Percentiles rank a stretch among this genome's conserved stretches.
Evolutionary conservation across 352 stramenopile genomes (phyloP).

Genomic region (Discostella stelligera): DNA sequence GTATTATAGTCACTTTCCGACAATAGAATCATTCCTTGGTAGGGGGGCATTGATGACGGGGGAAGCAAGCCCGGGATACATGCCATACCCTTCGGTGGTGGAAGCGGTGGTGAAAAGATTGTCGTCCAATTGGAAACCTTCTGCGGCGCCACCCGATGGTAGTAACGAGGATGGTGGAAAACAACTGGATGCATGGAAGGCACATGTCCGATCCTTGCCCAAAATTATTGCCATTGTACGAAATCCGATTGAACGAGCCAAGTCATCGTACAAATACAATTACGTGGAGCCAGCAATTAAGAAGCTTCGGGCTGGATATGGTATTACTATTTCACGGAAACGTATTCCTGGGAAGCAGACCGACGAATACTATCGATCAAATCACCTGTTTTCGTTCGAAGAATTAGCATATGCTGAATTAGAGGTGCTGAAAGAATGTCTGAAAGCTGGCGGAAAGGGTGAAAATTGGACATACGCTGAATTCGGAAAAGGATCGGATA

Average conservation of each 20-base stretch:
- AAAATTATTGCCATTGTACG: conserved; percentile 71
- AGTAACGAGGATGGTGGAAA: neutral
- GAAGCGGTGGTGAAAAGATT: conserved; percentile 29
- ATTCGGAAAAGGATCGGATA: conserved; percentile 20
- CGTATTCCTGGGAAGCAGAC: conserved; percentile 33
- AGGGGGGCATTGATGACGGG: conserved; percentile 75
- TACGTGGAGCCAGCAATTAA: conserved; percentile 64
- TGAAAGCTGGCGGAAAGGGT: conserved; percentile 45
- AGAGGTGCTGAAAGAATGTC: conserved; percentile 51
- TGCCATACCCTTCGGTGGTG: conserved; percentile 51
- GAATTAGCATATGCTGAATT: conserved; percentile 74
- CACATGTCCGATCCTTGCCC: conserved; percentile 24
- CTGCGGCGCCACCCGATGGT: neutral
- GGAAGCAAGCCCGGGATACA: conserved; percentile 78
- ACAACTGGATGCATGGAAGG: conserved; percentile 25
- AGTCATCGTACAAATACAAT: conserved; percentile 79
- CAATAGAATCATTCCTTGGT: conserved; percentile 59
- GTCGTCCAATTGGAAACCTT: conserved; percentile 9
- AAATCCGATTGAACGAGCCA: conserved; percentile 71
- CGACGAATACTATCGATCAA: conserved; percentile 57
- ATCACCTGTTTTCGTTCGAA: conserved; percentile 73
- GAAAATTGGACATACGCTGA: conserved; percentile 35
- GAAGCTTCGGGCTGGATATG: conserved; percentile 29
- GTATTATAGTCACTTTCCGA: conserved; percentile 79
- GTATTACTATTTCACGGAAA: conserved; percentile 19